Percentiles rank a stretch among this genome's conserved stretches.
Conservation (phyloP, 1,139 yeast species). For the Kurtzmaniella quercitrusa region DNA sequence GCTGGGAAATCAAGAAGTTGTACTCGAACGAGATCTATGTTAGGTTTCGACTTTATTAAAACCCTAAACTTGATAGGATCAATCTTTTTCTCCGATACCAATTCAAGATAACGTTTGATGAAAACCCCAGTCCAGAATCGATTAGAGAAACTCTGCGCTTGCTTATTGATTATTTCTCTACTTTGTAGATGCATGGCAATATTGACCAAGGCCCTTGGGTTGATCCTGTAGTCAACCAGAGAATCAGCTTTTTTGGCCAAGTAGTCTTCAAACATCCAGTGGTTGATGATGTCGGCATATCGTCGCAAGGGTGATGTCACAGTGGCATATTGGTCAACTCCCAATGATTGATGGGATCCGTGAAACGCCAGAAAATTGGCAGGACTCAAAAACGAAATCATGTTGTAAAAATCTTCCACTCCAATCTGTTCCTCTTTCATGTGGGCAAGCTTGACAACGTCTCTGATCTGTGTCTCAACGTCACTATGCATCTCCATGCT, state of each 20-base stretch:
- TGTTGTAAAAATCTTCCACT: constrained; percentile 17
- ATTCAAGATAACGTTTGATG: constrained; percentile 23
- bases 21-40: constrained; percentile 22
- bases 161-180: constrained; percentile 24
- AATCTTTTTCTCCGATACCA: constrained; percentile 14
- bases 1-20: constrained; percentile 24
- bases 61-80: constrained; percentile 20
- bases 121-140: constrained; percentile 40
- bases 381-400: constrained; percentile 24
- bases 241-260: constrained; percentile 11
- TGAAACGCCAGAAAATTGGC: constrained; percentile 31
- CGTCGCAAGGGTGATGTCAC: constrained; percentile 90
- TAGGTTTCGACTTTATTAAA: constrained; percentile 24
- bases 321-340: constrained; percentile 60
- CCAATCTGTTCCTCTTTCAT: constrained; percentile 13
- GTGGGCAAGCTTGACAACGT: constrained; percentile 23
- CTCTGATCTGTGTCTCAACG: constrained; percentile 38
- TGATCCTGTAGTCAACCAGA: constrained; percentile 8
- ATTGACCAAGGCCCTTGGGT: constrained; percentile 1
- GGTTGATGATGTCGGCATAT: constrained; percentile 77
- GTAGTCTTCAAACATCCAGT: constrained; percentile 46
- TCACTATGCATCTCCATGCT: constrained; percentile 23
- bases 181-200: constrained; percentile 29
- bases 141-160: constrained; percentile 21
- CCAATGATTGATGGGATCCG: constrained; percentile 58